phyloP scores from a whole-genome alignment of 306 rosid species.

The Vachellia collinsii region DNA sequence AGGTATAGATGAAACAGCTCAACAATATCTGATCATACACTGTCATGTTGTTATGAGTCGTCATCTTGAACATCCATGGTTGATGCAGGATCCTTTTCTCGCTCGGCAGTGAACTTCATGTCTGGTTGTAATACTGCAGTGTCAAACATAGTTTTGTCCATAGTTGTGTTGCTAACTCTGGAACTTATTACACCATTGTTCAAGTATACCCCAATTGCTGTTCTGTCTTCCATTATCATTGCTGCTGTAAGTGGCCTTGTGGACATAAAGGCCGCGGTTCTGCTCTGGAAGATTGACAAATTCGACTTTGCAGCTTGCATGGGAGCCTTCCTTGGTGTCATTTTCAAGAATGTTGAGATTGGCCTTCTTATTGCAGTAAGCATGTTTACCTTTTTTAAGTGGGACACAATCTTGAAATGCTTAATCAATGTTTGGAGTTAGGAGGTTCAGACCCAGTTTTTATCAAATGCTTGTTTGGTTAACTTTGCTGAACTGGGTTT shows the following conservation, averaged over 20 bases:
- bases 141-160: constrained; percentile 83
- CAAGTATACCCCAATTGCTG: constrained; percentile 88
- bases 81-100: constrained; percentile 79
- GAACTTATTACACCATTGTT: constrained; percentile 71
- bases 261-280: constrained; percentile 54
- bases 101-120: constrained; percentile 89
- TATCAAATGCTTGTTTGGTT: neutral
- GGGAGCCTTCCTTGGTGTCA: constrained; percentile 92
- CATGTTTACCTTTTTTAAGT: neutral
- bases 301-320: constrained; percentile 82
- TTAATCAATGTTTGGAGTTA: neutral
- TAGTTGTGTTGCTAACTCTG: constrained; percentile 62
- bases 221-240: constrained; percentile 79
- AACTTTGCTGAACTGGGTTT: neutral
- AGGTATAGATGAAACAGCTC: constrained; percentile 40
- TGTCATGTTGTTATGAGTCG: neutral
- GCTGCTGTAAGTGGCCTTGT: constrained; percentile 60
- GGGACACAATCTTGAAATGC: neutral
- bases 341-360: constrained; percentile 75
- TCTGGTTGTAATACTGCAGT: constrained; percentile 84
- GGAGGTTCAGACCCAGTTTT: neutral
- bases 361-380: constrained; percentile 81
- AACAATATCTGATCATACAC: neutral
- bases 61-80: neutral
- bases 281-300: constrained; percentile 81